phyloP scores from a whole-genome alignment of 257 asterid genomes.

The Oldenlandia corymbosa region DNA sequence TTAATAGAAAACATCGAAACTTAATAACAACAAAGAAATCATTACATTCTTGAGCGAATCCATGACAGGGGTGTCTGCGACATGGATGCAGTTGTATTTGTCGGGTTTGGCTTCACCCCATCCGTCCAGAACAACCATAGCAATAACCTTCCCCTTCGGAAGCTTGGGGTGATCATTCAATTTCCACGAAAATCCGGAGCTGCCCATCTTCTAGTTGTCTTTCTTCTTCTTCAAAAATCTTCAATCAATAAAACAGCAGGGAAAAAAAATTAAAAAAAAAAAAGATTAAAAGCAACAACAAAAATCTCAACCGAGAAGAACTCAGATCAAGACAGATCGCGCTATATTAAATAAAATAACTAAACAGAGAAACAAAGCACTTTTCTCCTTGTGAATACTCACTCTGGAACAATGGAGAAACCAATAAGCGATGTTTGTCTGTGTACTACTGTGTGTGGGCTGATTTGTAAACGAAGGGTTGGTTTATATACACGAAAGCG shows the following conservation, averaged over 20 bases:
- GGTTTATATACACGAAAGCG: background rate
- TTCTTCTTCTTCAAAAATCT: background rate
- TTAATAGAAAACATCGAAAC: background rate
- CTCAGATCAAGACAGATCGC: conserved; percentile 2
- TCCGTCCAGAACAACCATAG: conserved; percentile 87
- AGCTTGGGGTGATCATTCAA: conserved; percentile 83
- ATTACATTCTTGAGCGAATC: conserved; percentile 82
- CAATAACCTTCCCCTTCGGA: conserved; percentile 76
- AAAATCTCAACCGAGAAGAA: background rate
- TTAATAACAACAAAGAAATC: background rate
- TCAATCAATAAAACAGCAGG: background rate
- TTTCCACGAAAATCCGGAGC: conserved; percentile 78
- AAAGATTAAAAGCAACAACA: background rate
- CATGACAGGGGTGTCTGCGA: conserved; percentile 95
- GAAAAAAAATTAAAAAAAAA: too few relatives aligned
- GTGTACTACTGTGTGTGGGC: too few relatives aligned
- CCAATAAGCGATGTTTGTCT: conserved; percentile 2
- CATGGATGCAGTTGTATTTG: conserved; percentile 83
- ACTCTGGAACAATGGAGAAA: conserved; percentile 5
- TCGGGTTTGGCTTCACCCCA: conserved; percentile 94
- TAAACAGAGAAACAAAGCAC: background rate
- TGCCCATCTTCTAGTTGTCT: conserved; percentile 43
- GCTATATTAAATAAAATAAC: background rate
- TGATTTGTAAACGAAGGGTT: background rate
- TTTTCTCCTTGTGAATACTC: background rate